Percentiles rank a stretch among this genome's conserved stretches.
phyloP scores from a whole-genome alignment of 306 rosid genomes.

The Carpinus viminea region DNA sequence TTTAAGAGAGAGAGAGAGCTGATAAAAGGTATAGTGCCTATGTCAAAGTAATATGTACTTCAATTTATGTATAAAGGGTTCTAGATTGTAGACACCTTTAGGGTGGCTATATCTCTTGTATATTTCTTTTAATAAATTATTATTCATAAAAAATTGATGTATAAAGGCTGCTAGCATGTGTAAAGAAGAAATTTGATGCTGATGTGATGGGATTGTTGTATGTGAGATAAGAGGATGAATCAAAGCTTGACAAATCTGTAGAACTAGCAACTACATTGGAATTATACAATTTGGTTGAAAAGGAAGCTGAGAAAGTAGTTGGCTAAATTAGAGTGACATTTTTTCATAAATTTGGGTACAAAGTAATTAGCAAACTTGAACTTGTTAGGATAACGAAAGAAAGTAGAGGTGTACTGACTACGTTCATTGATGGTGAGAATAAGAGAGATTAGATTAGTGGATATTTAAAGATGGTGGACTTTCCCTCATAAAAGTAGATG shows the following conservation, averaged over 20 bases:
- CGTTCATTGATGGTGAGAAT: too few species aligned
- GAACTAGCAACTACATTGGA: not conserved
- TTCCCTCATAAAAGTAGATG: not conserved
- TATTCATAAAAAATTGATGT: not conserved
- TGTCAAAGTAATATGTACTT: too few species aligned
- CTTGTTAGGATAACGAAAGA: not conserved
- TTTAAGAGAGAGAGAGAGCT: too few species aligned
- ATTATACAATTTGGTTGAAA: not conserved
- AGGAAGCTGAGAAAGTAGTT: not conserved
- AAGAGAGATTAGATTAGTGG: not conserved
- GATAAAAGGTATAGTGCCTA: too few species aligned
- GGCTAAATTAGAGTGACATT: not conserved
- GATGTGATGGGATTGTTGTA: not conserved
- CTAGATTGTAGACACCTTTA: too few species aligned
- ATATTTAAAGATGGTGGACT: not conserved
- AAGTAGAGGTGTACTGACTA: too few species aligned
- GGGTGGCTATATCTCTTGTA: too few species aligned
- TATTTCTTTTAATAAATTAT: too few species aligned
- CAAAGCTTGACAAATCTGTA: not conserved
- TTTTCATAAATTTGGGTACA: not conserved
- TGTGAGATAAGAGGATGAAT: not conserved
- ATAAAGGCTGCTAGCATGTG: not conserved
- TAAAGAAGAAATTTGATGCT: not conserved
- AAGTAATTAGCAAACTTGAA: not conserved
- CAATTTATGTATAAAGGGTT: too few species aligned